Evolutionary conservation across 495 filamentous ascomycete species (phyloP), one percentile per base, ranked within the genome.

Genomic region (Platismatia glauca): DNA sequence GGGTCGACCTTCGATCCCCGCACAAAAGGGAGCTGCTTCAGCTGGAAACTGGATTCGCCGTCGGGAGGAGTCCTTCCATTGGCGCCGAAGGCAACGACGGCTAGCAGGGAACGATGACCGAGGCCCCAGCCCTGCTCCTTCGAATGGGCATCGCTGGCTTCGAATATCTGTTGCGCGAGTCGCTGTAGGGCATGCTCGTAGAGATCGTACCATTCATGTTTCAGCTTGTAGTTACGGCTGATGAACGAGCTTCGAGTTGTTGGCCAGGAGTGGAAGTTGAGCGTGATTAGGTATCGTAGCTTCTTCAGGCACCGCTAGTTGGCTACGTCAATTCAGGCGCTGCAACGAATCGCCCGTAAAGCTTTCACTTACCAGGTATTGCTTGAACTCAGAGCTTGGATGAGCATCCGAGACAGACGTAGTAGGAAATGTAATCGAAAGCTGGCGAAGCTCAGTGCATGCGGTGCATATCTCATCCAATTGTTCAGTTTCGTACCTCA

Each of bases 161-260:
- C 63, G 27, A 65, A 61, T 27, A 65, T 65, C 18, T 61, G 63
- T 34, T 60, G 57, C 27, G 63, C 63, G 18, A 65, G 38, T 29
- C 58, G 57, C 33, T 60, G 58, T 13, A 65, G 63, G 24, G 55
- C 43, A 27, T 65, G 58, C 38, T 65, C 58, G 29, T 65, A 65
- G 12, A 65, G 39, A 31, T 61, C 52, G 15, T 58, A 57, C 46
- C 53, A 60, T 6, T 41, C 27, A 8, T 38, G 39, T 43, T 57
- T 65, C 18, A 65, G 22, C 33, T 62, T 62, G 15, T 33, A 41
- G 13, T 24, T 46, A 20, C 53, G 55, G 27, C 55, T 41, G 53
- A 62, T 46, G 55, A 62, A 62, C 18, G 57, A 41, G 37, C 56
- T 59, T 12, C 18, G 12, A 20, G 62, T 64, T 7, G 62, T 50